phyloP scores from a whole-genome alignment of 2,329 filamentous ascomycete species.

The Falciphora oryzae region DNA sequence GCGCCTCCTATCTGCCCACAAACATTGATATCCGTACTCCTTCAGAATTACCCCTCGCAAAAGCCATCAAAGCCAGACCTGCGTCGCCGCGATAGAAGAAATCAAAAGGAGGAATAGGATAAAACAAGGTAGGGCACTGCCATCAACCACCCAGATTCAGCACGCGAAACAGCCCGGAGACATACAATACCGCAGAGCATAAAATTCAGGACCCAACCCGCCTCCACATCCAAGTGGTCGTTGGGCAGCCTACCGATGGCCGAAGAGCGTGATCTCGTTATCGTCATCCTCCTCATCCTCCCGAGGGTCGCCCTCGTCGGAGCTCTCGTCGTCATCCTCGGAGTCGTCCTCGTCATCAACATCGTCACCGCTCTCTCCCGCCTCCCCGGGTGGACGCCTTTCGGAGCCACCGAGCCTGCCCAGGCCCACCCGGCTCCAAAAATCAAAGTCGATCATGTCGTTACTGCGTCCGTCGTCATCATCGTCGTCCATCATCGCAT shows the following conservation, averaged over 20 bases:
- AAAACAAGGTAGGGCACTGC: neutral
- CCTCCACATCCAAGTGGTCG: neutral
- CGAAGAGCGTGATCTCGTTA: slow-evolving; percentile 44
- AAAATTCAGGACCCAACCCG: neutral
- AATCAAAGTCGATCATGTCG: slow-evolving; percentile 46
- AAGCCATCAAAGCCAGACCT: no score
- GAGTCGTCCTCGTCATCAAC: slow-evolving; percentile 39
- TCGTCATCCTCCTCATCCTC: slow-evolving; percentile 44
- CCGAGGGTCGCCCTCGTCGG: slow-evolving; percentile 40
- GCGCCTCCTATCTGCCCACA: no score
- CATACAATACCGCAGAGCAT: neutral
- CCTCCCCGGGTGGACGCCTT: slow-evolving; percentile 28
- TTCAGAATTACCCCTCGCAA: no score
- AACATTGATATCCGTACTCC: no score
- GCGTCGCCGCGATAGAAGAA: neutral
- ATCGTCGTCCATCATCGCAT: slow-evolving; percentile 10
- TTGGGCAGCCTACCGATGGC: slow-evolving; percentile 34
- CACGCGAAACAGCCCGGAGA: neutral
- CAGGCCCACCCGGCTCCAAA: slow-evolving; percentile 47
- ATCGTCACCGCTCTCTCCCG: slow-evolving; percentile 41
- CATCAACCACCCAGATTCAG: no score
- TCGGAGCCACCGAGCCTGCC: slow-evolving; percentile 16
- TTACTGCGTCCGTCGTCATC: slow-evolving; percentile 40
- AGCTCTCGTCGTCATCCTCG: slow-evolving; percentile 37
- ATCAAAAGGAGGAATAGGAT: neutral